Evolutionary conservation across 208 protist species (phyloP).

Genomic region (Acanthamoeba royreba): DNA sequence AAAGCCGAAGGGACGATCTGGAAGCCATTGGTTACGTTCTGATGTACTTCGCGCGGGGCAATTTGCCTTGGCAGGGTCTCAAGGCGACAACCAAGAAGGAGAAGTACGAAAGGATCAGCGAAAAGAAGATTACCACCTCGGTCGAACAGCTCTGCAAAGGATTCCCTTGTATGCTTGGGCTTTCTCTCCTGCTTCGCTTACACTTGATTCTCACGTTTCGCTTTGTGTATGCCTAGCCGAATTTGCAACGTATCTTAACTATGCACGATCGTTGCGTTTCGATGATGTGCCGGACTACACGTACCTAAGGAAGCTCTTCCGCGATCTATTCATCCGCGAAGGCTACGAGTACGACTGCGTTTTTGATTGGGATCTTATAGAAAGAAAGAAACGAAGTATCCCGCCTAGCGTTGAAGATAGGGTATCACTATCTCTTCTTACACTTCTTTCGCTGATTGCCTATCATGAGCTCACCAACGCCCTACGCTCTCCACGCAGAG

Average conservation of each 20-base stretch:
- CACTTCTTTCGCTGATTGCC: background rate
- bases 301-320: slow-evolving; percentile 97
- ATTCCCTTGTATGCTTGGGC: slow-evolving; percentile 53
- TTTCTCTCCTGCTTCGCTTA: background rate
- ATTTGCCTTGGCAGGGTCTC: slow-evolving; percentile 95
- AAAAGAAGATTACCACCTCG: slow-evolving; percentile 95
- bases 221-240: slow-evolving; percentile 70
- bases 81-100: slow-evolving; percentile 95
- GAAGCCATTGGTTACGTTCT: slow-evolving; percentile 98
- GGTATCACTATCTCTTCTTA: background rate
- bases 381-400: background rate
- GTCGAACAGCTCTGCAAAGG: slow-evolving; percentile 94
- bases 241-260: slow-evolving; percentile 97
- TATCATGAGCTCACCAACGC: background rate
- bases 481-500: background rate
- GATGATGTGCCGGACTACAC: slow-evolving; percentile 99
- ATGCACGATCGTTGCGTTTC: slow-evolving; percentile 94
- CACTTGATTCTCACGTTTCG: background rate
- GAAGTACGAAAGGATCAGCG: slow-evolving; percentile 98
- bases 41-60: slow-evolving; percentile 98
- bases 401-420: background rate
- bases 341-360: slow-evolving; percentile 97
- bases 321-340: slow-evolving; percentile 96
- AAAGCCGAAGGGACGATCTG: slow-evolving; percentile 95
- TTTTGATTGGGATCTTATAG: slow-evolving; percentile 96